Evolutionary conservation across 106 monocot genomes (phyloP).

Genomic region (Dioscorea alata): DNA sequence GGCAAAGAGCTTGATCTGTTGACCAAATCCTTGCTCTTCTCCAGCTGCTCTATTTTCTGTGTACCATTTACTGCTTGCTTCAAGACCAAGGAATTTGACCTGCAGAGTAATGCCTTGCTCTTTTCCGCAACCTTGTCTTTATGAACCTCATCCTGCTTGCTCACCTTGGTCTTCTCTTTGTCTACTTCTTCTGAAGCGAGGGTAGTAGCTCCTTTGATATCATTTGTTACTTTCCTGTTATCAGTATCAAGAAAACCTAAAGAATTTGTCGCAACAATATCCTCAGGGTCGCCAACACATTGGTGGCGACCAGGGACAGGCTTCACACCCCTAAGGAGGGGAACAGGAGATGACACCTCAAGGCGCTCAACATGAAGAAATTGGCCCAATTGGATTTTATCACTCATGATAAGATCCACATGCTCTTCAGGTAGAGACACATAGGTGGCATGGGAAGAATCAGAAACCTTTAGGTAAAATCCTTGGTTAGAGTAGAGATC

Average conservation of each 20-base stretch:
- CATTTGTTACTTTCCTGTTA: constrained; percentile 25
- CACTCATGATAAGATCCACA: constrained; percentile 59
- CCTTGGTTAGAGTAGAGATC: constrained; percentile 61
- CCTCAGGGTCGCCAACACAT: constrained; percentile 62
- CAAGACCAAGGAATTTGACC: too few species aligned
- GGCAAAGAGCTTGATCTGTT: too few species aligned
- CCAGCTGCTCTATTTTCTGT: too few species aligned
- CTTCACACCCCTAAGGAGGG: constrained; percentile 52
- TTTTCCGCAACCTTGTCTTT: too few species aligned
- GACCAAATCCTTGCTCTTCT: too few species aligned
- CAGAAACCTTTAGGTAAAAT: constrained; percentile 79
- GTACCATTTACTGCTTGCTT: too few species aligned
- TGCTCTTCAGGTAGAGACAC: constrained; percentile 66
- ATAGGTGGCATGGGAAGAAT: constrained; percentile 75
- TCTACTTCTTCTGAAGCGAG: not conserved
- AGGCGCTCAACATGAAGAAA: constrained; percentile 71
- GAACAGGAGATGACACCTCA: constrained; percentile 59
- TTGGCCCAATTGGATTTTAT: constrained; percentile 69
- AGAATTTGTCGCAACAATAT: constrained; percentile 49
- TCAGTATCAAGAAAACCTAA: constrained; percentile 29
- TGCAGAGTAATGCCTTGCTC: too few species aligned
- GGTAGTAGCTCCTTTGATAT: constrained; percentile 8
- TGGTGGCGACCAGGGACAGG: constrained; percentile 65
- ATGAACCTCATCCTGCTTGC: not conserved
- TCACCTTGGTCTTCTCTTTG: constrained; percentile 22